These are phyloP conservation scores for Moesziomyces parantarcticus DNA, from an alignment of 1,284 basidiomycete species.

Conservation along the genomic window DNA sequence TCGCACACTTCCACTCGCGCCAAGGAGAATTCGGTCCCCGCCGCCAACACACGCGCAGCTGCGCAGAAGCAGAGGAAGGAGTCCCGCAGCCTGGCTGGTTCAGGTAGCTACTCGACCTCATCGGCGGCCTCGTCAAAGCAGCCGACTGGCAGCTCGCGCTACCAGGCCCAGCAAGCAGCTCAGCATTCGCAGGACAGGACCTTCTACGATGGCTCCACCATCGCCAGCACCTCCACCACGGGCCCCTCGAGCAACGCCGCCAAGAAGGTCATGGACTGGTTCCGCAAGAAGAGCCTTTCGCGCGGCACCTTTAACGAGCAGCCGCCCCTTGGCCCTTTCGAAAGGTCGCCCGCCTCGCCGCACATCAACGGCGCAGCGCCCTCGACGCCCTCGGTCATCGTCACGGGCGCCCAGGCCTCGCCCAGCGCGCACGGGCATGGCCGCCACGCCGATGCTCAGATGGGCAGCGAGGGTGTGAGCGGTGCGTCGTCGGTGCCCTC, in stretches of 20 bases:
- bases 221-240: conserved; percentile 54
- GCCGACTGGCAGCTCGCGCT: conserved; percentile 10
- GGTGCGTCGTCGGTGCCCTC: conserved; percentile 52
- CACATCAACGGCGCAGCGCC: conserved; percentile 6
- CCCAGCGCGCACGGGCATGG: conserved; percentile 8
- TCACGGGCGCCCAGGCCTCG: conserved; percentile 30
- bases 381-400: conserved; percentile 39
- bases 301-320: conserved; percentile 63
- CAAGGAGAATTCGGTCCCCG: conserved; percentile 27
- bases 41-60: conserved; percentile 27
- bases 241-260: conserved; percentile 71
- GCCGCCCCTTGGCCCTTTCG: conserved; percentile 54
- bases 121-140: conserved; percentile 17
- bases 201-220: conserved; percentile 45
- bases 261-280: conserved; percentile 76
- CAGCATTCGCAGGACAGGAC: conserved; percentile 27
- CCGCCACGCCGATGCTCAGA: conserved; percentile 28
- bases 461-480: conserved; percentile 25
- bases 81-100: conserved; percentile 18
- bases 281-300: conserved; percentile 72
- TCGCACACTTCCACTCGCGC: conserved; percentile 12
- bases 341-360: conserved; percentile 31
- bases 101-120: conserved; percentile 11
- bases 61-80: conserved; percentile 22
- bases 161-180: conserved; percentile 22